phyloP scores from a whole-genome alignment of 164 flowering plant genomes.

The Magnolia officinalis region DNA sequence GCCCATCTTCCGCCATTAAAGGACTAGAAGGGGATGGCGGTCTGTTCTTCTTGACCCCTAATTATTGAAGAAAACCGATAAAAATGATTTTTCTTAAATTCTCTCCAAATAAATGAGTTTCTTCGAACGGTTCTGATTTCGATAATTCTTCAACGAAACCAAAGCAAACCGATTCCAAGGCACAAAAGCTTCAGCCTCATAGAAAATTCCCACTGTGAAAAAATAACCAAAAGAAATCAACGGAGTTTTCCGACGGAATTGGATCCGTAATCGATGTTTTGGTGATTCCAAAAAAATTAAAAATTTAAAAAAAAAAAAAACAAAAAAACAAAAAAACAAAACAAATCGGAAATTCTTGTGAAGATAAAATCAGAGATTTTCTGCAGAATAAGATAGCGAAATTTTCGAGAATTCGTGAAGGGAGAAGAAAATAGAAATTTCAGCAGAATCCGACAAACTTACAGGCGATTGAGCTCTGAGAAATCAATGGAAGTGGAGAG shows the following conservation, averaged over 20 bases:
- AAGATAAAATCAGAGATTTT: neutral
- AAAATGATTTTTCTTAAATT: neutral
- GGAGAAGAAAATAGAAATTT: neutral
- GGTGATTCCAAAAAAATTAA: neutral
- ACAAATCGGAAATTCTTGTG: neutral
- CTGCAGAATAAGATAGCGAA: no score
- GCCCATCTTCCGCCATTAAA: slow-evolving; percentile 70
- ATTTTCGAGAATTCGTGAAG: neutral
- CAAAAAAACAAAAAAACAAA: neutral
- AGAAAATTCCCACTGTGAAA: neutral
- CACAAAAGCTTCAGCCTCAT: neutral
- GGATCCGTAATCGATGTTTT: neutral
- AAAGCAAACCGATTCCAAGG: neutral
- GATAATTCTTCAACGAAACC: slow-evolving; percentile 1
- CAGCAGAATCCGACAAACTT: slow-evolving; percentile 1
- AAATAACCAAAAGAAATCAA: neutral
- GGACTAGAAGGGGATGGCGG: slow-evolving; percentile 4
- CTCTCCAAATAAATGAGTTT: neutral
- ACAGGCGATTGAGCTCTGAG: slow-evolving; percentile 2
- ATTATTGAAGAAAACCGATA: neutral
- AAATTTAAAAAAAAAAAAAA: neutral
- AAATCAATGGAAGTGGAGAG: neutral
- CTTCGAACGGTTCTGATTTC: neutral
- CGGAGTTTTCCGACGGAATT: neutral
- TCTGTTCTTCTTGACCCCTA: slow-evolving; percentile 8